Base-by-base conservation (phyloP, 495 filamentous ascomycete species). In the Penicillium malachiteum region DNA sequence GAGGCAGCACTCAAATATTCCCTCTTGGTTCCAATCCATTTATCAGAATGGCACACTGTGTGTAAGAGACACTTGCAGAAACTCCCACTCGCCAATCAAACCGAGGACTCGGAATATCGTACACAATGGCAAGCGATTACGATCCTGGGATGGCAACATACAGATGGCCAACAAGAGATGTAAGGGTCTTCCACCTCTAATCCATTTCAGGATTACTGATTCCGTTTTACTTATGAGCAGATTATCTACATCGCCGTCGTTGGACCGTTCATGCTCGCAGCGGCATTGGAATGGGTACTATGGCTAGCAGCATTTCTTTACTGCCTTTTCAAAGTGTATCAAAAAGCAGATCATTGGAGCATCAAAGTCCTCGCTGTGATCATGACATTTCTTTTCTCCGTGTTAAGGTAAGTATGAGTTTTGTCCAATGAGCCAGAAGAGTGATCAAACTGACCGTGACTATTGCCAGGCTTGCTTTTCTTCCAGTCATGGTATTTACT, bases 401-500 rank as follows among this genome's bases (percentile, higher is more conserved):
- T 81, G 2, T 75, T 96, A 43, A 86, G 92, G 90, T 96, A 79
- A 58, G 80, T 18, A 30, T 4, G n/a, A 12, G 17, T 16, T 10
- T 26, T 26, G 21, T 26, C 21, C 21, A 26, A 26, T 2, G 21
- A 9, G 8, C 32, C 5, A 9, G 26, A n/a, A 10, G 35, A 37
- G 38, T 42, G 41, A 26, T 17, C 11, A 31, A 37, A 47, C 41
- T 46, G 17, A 54, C 32, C 5, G n/a, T 37, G 14, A 33, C 32
- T 18, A 3, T 41, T 52, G 17, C 38, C 60, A 97, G 92, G 64
- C 81, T 78, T 52, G 88, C 93, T 38, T 98, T 96, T 71, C 77
- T 97, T 13, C 92, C 93, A 0, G 85, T 97, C 55, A 96, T 98
- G 92, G 64, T 97, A 31, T 91, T 97, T 31, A 98, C 92, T 0